These are phyloP conservation scores for Rosa rugosa DNA, from an alignment of 306 rosid species.

Conservation along the genomic window DNA sequence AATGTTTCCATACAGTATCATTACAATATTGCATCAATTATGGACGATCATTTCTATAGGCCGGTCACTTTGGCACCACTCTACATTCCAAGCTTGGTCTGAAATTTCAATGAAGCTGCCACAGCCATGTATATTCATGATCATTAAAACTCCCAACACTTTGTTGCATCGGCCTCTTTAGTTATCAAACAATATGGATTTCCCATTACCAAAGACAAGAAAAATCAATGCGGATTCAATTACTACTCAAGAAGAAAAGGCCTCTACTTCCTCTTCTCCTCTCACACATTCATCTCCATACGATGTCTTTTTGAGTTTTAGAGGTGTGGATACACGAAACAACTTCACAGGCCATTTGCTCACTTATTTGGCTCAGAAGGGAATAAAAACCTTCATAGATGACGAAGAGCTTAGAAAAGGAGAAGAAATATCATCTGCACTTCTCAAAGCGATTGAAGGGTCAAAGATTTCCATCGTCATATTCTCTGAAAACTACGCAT, in stretches of 20 bases:
- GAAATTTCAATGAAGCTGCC: no score
- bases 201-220: no score
- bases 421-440: background rate
- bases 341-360: background rate
- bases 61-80: no score
- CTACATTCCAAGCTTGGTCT: no score
- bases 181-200: no score
- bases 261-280: background rate
- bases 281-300: background rate
- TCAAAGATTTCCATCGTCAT: background rate
- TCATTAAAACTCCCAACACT: no score
- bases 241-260: no score
- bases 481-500: background rate
- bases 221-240: background rate
- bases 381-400: background rate
- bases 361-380: background rate
- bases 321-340: background rate
- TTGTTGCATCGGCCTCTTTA: no score
- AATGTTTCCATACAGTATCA: no score
- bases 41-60: no score
- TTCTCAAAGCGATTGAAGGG: background rate
- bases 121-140: no score
- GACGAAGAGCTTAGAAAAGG: background rate
- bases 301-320: background rate
- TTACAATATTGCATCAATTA: no score